A percentile compares a stretch with the other conserved stretches of the same genome.
These are phyloP conservation scores for Coemansia aciculifera DNA, from an alignment of 192 early-diverging fungal genomes.

Conservation along the genomic window DNA sequence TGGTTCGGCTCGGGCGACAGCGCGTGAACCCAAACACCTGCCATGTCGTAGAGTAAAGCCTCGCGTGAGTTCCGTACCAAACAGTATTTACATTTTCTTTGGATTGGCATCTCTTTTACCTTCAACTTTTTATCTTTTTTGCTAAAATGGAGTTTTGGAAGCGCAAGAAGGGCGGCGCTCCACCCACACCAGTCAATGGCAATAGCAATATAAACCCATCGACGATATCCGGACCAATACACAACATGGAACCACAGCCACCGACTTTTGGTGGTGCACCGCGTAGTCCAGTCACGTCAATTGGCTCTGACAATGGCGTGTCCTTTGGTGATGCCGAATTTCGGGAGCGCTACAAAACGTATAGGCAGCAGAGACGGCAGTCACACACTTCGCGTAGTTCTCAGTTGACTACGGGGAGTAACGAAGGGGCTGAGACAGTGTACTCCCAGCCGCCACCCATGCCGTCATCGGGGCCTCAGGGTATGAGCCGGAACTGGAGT, in stretches of 20 bases:
- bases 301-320: background rate
- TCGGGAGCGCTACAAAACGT: constrained; percentile 46
- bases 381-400: constrained; percentile 49
- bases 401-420: constrained; percentile 44
- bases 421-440: constrained; percentile 2
- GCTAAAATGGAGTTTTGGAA: constrained; percentile 52
- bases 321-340: constrained; percentile 37
- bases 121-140: background rate
- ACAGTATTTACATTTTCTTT: background rate
- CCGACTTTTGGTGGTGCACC: background rate
- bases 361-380: constrained; percentile 47
- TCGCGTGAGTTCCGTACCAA: background rate
- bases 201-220: constrained; percentile 29
- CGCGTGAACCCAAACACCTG: background rate
- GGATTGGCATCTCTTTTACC: constrained; percentile 2
- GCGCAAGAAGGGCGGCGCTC: constrained; percentile 45
- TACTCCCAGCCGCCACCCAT: constrained; percentile 1
- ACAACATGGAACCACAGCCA: constrained; percentile 33
- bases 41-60: background rate
- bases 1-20: background rate
- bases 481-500: constrained; percentile 26
- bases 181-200: constrained; percentile 10
- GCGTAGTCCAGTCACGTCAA: constrained; percentile 1
- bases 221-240: constrained; percentile 52
- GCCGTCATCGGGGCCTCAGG: background rate